These are phyloP conservation scores for Microcyclospora tardicrescens DNA, from an alignment of 2,329 filamentous ascomycete species.

Conservation along the genomic window DNA sequence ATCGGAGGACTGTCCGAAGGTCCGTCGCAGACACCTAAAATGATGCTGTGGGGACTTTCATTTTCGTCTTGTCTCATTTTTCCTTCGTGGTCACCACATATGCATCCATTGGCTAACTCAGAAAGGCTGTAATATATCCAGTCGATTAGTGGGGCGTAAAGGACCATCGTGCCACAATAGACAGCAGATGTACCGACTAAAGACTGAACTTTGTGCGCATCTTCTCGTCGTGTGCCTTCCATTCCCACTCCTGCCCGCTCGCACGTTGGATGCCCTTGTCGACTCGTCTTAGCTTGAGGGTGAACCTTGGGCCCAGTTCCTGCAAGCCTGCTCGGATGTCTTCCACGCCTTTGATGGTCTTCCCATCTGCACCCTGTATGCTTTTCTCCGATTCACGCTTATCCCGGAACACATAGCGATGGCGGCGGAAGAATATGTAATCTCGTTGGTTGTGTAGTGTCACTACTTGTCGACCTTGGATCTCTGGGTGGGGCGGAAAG, in stretches of 20 bases:
- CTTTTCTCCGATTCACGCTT: slow-evolving; percentile 78
- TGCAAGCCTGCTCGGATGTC: slow-evolving; percentile 77
- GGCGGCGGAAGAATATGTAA: slow-evolving; percentile 84
- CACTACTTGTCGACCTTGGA: slow-evolving; percentile 77
- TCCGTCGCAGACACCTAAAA: too few relatives aligned
- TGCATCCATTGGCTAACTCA: too few relatives aligned
- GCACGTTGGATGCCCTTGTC: slow-evolving; percentile 75
- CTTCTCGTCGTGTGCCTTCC: slow-evolving; percentile 94
- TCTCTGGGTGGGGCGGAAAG: slow-evolving; percentile 69
- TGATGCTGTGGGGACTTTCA: too few relatives aligned
- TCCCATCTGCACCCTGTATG: slow-evolving; percentile 68
- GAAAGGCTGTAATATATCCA: too few relatives aligned
- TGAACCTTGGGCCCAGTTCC: slow-evolving; percentile 74
- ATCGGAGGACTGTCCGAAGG: too few relatives aligned
- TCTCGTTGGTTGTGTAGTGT: slow-evolving; percentile 92
- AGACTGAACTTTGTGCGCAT: slow-evolving; percentile 85
- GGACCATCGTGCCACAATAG: too few relatives aligned
- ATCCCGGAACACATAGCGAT: slow-evolving; percentile 86
- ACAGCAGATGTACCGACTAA: slow-evolving; percentile 27
- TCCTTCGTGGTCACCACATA: too few relatives aligned
- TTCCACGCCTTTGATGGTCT: slow-evolving; percentile 72
- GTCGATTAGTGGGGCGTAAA: too few relatives aligned
- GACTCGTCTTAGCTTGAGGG: slow-evolving; percentile 76
- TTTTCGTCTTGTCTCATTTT: too few relatives aligned
- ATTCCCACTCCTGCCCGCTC: slow-evolving; percentile 82